These are phyloP conservation scores for Seminavis robusta DNA, from an alignment of 108 stramenopile genomes.

Conservation along the genomic window DNA sequence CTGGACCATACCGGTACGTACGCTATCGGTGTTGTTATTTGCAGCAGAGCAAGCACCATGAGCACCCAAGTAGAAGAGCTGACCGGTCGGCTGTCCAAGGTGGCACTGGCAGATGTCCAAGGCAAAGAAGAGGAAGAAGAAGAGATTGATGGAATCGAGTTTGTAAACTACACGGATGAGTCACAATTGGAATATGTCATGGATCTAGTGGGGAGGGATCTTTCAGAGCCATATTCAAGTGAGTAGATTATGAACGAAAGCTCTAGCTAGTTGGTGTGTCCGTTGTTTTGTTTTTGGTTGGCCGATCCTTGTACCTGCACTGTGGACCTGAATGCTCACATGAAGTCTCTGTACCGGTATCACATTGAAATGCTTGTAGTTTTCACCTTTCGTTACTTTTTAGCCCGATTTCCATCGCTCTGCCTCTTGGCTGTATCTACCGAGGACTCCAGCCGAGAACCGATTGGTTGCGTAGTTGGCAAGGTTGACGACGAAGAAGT, in stretches of 20 bases:
- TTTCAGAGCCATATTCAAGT: conserved; percentile 88
- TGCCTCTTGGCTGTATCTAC: conserved; percentile 79
- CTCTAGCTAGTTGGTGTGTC: no score
- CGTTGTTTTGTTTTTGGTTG: no score
- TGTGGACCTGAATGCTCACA: no score
- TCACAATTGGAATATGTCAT: conserved; percentile 74
- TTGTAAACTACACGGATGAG: conserved; percentile 76
- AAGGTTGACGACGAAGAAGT: conserved; percentile 65
- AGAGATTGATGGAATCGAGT: conserved; percentile 57
- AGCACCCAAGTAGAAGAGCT: conserved; percentile 2
- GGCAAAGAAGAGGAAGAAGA: no score
- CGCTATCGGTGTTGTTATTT: no score
- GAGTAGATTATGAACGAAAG: conserved; percentile 15
- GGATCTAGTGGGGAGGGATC: conserved; percentile 68
- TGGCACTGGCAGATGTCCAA: no score
- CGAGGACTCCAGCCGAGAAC: conserved; percentile 31
- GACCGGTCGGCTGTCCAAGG: no score
- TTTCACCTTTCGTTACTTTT: conserved; percentile 88
- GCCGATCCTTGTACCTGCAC: no score
- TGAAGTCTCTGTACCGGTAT: no score
- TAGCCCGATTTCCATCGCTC: conserved; percentile 76
- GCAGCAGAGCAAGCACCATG: no score
- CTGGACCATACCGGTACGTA: no score
- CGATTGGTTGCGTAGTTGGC: conserved; percentile 87
- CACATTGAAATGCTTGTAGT: no score